Conservation (phyloP, 192 early-diverging fungal species). For the Coemansia sp. region DNA sequence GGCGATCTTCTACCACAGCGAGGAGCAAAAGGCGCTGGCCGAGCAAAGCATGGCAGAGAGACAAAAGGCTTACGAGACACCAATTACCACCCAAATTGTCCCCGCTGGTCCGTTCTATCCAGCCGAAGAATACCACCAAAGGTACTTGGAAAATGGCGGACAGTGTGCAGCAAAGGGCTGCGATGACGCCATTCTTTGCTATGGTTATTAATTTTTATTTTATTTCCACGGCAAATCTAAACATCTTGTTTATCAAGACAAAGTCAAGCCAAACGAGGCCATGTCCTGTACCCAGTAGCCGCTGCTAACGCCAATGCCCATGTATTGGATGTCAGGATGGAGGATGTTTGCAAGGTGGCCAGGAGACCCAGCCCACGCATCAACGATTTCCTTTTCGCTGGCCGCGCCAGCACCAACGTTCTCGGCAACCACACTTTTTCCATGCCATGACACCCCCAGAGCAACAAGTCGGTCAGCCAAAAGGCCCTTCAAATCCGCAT, state of each 20-base stretch:
- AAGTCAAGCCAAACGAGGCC: slow-evolving; percentile 14
- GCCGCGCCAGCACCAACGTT: slow-evolving; percentile 48
- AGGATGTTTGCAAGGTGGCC: slow-evolving; percentile 43
- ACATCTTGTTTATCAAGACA: not conserved
- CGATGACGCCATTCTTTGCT: slow-evolving; percentile 52
- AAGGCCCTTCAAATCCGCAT: slow-evolving; percentile 31
- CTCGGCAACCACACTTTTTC: slow-evolving; percentile 22
- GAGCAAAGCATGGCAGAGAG: slow-evolving; percentile 69
- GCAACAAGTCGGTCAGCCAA: slow-evolving; percentile 38
- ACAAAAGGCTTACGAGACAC: slow-evolving; percentile 61
- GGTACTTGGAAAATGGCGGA: slow-evolving; percentile 67
- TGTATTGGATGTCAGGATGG: slow-evolving; percentile 33
- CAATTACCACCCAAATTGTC: slow-evolving; percentile 72
- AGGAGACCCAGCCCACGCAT: slow-evolving; percentile 39
- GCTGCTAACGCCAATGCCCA: slow-evolving; percentile 37
- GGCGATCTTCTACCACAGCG: slow-evolving; percentile 81
- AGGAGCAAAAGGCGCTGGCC: slow-evolving; percentile 73
- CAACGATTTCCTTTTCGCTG: slow-evolving; percentile 28
- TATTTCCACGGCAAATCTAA: not conserved
- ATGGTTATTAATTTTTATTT: slow-evolving; percentile 19
- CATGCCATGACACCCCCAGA: slow-evolving; percentile 25
- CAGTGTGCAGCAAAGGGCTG: slow-evolving; percentile 58
- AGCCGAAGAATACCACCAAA: slow-evolving; percentile 84
- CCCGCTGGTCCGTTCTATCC: slow-evolving; percentile 73
- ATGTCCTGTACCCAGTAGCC: slow-evolving; percentile 56